phyloP scores from a whole-genome alignment of 1,139 yeast species.

The Lodderomyces beijingensis region DNA sequence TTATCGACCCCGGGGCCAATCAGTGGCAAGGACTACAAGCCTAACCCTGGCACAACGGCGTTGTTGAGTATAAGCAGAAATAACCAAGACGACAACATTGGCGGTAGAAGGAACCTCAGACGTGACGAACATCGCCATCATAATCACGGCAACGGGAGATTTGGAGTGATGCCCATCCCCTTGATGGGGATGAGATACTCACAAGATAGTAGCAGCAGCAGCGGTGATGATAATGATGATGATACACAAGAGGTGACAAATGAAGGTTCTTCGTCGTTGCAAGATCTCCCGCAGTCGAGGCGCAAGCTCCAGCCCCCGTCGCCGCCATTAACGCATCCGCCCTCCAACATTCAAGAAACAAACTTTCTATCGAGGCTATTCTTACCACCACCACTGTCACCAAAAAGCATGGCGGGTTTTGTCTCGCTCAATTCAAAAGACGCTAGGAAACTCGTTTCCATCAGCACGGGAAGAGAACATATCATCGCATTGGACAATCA shows the following conservation, averaged over 20 bases:
- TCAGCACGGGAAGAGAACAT: constrained; percentile 66
- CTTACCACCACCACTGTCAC: constrained; percentile 17
- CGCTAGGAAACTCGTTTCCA: constrained; percentile 35
- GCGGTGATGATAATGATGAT: constrained; percentile 4
- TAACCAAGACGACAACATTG: constrained; percentile 4
- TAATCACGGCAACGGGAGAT: constrained; percentile 2
- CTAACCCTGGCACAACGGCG: constrained; percentile 23
- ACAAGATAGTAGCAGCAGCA: too few species aligned
- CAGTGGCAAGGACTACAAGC: constrained; percentile 15
- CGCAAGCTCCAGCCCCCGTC: constrained; percentile 8
- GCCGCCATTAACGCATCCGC: constrained; percentile 4
- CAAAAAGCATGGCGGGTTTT: constrained; percentile 32
- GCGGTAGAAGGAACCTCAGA: constrained; percentile 8
- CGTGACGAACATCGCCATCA: background rate
- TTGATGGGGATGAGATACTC: constrained; percentile 8
- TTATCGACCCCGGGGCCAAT: constrained; percentile 20
- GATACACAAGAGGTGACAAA: constrained; percentile 1
- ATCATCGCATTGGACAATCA: constrained; percentile 57
- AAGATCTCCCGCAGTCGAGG: constrained; percentile 9
- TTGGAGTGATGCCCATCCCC: constrained; percentile 12
- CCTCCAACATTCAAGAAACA: constrained; percentile 20
- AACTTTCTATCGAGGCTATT: constrained; percentile 26
- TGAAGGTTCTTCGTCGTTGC: constrained; percentile 9
- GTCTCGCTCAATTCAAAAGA: constrained; percentile 17
- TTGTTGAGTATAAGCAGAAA: constrained; percentile 9